Conservation (phyloP, 768 basidiomycete genomes). For the Suillus paluster region DNA sequence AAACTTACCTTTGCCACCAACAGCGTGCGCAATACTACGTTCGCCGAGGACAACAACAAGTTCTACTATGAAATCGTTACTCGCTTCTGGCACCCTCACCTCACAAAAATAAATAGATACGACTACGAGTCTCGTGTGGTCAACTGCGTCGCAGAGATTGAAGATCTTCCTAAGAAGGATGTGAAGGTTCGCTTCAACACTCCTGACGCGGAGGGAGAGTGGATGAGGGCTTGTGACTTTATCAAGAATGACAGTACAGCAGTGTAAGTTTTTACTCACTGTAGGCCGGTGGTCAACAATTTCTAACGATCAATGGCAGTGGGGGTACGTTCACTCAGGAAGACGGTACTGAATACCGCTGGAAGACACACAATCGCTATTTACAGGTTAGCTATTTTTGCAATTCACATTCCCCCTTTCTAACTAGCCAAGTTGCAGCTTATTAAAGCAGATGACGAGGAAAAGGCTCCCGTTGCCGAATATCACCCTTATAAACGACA, state of each 20-base stretch:
- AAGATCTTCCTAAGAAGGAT: constrained; percentile 38
- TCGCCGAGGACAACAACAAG: constrained; percentile 46
- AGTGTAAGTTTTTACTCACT: constrained; percentile 18
- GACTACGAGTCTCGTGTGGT: constrained; percentile 47
- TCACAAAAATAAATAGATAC: constrained; percentile 54
- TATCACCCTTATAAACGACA: constrained; percentile 52
- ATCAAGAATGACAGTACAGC: constrained; percentile 32
- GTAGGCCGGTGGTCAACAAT: too few species aligned
- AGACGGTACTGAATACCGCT: constrained; percentile 44
- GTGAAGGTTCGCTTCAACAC: constrained; percentile 49
- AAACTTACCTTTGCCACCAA: constrained; percentile 50
- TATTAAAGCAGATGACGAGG: constrained; percentile 46
- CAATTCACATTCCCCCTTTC: not conserved
- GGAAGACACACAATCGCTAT: constrained; percentile 50
- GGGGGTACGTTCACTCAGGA: constrained; percentile 47
- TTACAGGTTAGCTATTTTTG: constrained; percentile 41
- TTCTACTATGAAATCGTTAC: constrained; percentile 57
- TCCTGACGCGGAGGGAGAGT: constrained; percentile 39
- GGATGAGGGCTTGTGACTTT: constrained; percentile 45
- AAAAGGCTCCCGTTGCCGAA: constrained; percentile 44
- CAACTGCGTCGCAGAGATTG: constrained; percentile 51
- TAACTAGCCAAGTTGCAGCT: constrained; percentile 39
- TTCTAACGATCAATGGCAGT: constrained; percentile 26
- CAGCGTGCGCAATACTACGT: constrained; percentile 54
- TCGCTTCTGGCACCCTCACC: constrained; percentile 56